Percentiles rank a stretch among this genome's conserved stretches.
These are phyloP conservation scores for Aspergillus cristatus DNA, from an alignment of 495 filamentous ascomycete genomes.

Conservation along the genomic window DNA sequence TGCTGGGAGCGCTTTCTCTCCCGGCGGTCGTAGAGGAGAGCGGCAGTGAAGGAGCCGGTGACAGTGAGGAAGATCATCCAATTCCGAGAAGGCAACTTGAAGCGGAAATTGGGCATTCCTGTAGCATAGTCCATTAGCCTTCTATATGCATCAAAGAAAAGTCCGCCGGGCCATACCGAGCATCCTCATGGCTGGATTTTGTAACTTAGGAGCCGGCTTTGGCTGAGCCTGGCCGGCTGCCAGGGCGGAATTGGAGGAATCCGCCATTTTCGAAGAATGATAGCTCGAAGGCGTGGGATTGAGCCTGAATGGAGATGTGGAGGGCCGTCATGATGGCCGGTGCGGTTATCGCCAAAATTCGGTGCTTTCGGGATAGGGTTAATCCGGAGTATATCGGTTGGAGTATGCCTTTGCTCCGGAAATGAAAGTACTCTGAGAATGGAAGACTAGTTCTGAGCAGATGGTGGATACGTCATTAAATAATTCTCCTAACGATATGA, in stretches of 20 bases:
- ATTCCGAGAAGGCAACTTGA: constrained; percentile 88
- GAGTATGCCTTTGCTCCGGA: too few relatives aligned
- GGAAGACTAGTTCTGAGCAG: too few relatives aligned
- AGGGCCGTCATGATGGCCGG: neutral
- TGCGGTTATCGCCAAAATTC: neutral
- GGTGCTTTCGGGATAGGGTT: neutral
- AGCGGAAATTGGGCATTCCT: constrained; percentile 68
- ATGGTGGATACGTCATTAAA: too few relatives aligned
- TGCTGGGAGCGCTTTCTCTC: constrained; percentile 74
- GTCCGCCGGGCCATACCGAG: constrained; percentile 42
- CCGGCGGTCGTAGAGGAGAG: constrained; percentile 79
- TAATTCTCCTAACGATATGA: too few relatives aligned
- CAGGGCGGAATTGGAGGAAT: constrained; percentile 25
- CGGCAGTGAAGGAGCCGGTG: constrained; percentile 63
- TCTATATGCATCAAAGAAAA: neutral
- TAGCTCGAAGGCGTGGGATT: too few relatives aligned
- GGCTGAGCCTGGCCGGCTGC: constrained; percentile 22
- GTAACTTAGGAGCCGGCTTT: constrained; percentile 34
- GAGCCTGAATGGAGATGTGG: too few relatives aligned
- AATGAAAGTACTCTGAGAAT: too few relatives aligned
- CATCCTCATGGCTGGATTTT: constrained; percentile 64
- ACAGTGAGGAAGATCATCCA: constrained; percentile 92
- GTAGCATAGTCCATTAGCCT: constrained; percentile 1
- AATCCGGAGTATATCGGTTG: neutral
- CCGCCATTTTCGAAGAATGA: constrained; percentile 18